phyloP scores from a whole-genome alignment of 108 stramenopile genomes.

The Conticribra guillardii region DNA sequence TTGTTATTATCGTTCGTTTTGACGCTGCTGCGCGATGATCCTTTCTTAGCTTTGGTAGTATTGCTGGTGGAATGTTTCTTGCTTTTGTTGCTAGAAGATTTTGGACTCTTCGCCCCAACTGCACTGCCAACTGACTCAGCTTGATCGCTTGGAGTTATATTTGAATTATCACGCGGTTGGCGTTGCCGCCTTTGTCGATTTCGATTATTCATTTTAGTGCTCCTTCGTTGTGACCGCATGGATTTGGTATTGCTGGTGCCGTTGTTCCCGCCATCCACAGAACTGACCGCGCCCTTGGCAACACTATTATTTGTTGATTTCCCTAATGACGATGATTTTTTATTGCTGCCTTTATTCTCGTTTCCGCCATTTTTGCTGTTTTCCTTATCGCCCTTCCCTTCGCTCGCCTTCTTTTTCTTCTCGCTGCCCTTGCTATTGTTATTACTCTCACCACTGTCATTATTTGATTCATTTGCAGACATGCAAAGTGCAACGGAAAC shows the following conservation, averaged over 20 bases:
- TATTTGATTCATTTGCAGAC: neutral
- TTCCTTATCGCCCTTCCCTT: neutral
- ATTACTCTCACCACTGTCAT: neutral
- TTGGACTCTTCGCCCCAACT: neutral
- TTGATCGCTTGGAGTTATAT: neutral
- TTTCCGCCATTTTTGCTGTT: neutral
- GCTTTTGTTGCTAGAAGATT: neutral
- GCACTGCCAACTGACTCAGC: neutral
- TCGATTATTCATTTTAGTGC: neutral
- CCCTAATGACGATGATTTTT: neutral
- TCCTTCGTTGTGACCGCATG: neutral
- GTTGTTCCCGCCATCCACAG: too few species aligned
- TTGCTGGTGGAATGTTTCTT: neutral
- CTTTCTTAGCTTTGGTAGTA: neutral
- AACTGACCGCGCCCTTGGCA: neutral
- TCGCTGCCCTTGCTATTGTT: neutral
- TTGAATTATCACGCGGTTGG: too few species aligned
- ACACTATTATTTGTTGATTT: neutral
- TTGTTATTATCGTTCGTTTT: constrained; percentile 32
- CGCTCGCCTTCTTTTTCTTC: neutral
- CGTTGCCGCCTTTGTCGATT: neutral
- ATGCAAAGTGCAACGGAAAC: neutral
- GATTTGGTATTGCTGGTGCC: neutral
- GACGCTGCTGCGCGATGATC: constrained; percentile 6
- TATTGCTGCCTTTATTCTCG: neutral